Evolutionary conservation across 179 eudicot genomes (phyloP), one percentile per base, ranked within the genome.

Genomic region (Spinacia oleracea): DNA sequence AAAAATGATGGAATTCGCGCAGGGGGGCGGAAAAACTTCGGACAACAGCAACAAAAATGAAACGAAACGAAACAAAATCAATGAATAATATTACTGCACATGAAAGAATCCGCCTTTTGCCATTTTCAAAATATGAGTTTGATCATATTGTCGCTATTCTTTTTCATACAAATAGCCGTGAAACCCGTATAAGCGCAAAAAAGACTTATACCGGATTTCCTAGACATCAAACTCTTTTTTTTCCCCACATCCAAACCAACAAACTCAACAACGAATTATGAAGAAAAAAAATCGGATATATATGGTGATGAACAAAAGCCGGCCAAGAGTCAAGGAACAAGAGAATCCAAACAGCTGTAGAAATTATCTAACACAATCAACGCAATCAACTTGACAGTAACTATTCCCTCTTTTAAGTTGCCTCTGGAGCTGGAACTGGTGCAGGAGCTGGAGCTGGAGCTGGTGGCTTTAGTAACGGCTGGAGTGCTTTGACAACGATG

Each of bases 401-500:
- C 0, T 0, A 20, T 53, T 20, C 60, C 32, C 62, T 4, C 18
- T 50, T 9, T 60, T 18, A 38, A 16, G 62, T 79, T 60, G 69
- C 38, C 27, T 81, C 78, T 32, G 42, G 74, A 62, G 59, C 76
- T 79, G 31, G 31, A 29, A 29, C 66, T 23, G 84, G 80, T 18
- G 84, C 77, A 18, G 82, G 66, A 34, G 83, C 66, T 23, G 84
- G 80, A 20, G 84, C 77, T 12, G 82, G 66, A 34, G 83, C 48
- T 1, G 84, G 77, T 1, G 80, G 23, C 74, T 81, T 84, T 35
- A 84, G 77, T 23, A 84, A 66, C 5, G 86, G 86, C 71, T 84
- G 86, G 15, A 84, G 80, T 4, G 86, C 86, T 81, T 84, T 84
- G 20, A 84, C 86, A 25, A 84, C 86, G 10, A 84, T 84, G 84